Percentiles rank a stretch among this genome's conserved stretches.
Evolutionary conservation across 2,329 filamentous ascomycete genomes (phyloP).

Genomic region (Coniochaeta sp.): DNA sequence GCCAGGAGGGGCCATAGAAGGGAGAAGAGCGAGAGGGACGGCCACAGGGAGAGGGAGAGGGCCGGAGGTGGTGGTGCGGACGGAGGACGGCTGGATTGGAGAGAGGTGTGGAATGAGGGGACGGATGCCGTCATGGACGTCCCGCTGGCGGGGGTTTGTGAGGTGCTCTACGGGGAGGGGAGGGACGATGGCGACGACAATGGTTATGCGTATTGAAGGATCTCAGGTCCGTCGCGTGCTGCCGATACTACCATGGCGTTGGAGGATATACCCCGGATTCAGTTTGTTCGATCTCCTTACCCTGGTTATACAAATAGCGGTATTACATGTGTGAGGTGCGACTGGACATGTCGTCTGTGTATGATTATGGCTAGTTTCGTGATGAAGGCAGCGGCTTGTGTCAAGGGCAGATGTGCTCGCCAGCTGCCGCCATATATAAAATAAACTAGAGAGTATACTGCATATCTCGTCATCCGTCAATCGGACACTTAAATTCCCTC

Average conservation of each 20-base stretch:
- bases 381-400: neutral
- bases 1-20: conserved; percentile 22
- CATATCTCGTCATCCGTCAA: conserved; percentile 37
- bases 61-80: conserved; percentile 18
- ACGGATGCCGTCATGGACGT: conserved; percentile 98
- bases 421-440: neutral
- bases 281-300: neutral
- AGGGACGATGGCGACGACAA: conserved; percentile 14
- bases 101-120: conserved; percentile 77
- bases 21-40: conserved; percentile 17
- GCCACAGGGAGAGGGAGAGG: conserved; percentile 15
- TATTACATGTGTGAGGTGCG: neutral
- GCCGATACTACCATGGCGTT: neutral
- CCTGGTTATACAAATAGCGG: neutral
- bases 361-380: neutral
- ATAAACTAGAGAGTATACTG: neutral
- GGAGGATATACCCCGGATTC: neutral
- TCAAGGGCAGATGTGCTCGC: neutral
- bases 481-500: conserved; percentile 47
- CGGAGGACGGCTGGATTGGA: conserved; percentile 55
- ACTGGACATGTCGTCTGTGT: neutral
- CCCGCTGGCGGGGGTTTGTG: conserved; percentile 87
- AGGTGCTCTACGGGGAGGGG: conserved; percentile 76
- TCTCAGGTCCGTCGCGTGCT: neutral
- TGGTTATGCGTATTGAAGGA: conserved; percentile 8